Percentiles rank a stretch among this genome's conserved stretches.
Evolutionary conservation across 148 eudicot genomes (phyloP).

Genomic region (Rhododendron simsii): DNA sequence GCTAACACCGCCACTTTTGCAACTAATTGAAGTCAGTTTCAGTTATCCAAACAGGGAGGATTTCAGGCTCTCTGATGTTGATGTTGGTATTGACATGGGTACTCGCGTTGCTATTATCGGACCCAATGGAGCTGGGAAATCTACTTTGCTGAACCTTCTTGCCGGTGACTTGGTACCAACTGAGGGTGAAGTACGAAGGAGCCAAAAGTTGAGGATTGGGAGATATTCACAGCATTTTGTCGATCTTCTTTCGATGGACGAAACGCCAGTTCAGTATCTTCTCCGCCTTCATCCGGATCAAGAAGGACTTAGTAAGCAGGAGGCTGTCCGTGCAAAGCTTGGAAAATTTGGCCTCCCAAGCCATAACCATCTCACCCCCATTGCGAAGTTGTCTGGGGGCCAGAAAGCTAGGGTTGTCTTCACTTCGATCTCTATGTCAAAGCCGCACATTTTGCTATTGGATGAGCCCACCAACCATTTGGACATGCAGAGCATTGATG

Average conservation of each 20-base stretch:
- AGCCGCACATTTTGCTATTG: slow-evolving; percentile 43
- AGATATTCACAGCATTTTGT: slow-evolving; percentile 58
- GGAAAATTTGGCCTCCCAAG: slow-evolving; percentile 56
- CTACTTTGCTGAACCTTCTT: slow-evolving; percentile 21
- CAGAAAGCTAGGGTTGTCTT: slow-evolving; percentile 51
- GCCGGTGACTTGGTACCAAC: slow-evolving; percentile 33
- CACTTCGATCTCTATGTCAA: slow-evolving; percentile 58
- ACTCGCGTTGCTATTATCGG: slow-evolving; percentile 62
- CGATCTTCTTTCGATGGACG: slow-evolving; percentile 38
- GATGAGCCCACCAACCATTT: slow-evolving; percentile 62
- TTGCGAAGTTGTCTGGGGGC: slow-evolving; percentile 53
- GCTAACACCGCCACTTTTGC: slow-evolving; percentile 55
- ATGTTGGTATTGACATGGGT: slow-evolving; percentile 33
- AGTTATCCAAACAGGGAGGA: slow-evolving; percentile 50
- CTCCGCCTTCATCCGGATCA: slow-evolving; percentile 62
- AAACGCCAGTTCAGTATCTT: slow-evolving; percentile 47
- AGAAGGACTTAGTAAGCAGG: slow-evolving; percentile 60
- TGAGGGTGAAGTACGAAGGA: slow-evolving; percentile 52
- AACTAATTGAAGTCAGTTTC: slow-evolving; percentile 51
- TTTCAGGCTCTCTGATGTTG: slow-evolving; percentile 41
- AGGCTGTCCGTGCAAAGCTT: slow-evolving; percentile 58
- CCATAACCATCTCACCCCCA: slow-evolving; percentile 52
- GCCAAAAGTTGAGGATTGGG: slow-evolving; percentile 57
- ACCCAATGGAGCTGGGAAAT: slow-evolving; percentile 62
- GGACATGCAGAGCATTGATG: slow-evolving; percentile 71